Conservation (phyloP, 805 yeast genomes). For the Wickerhamiella shivajii region DNA sequence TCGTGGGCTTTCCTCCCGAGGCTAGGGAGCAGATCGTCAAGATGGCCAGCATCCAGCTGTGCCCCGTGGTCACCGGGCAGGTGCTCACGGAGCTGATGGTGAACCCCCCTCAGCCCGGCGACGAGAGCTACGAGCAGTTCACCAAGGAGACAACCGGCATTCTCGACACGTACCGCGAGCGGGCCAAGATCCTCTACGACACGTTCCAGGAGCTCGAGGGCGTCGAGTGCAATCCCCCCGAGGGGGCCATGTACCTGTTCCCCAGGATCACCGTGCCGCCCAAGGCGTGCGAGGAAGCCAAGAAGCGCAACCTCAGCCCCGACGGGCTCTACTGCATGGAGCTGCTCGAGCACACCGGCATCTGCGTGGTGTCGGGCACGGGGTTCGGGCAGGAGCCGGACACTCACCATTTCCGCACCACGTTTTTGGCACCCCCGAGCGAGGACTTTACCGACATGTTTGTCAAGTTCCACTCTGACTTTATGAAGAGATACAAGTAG, state of each 20-base stretch:
- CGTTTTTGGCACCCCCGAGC: conserved; percentile 86
- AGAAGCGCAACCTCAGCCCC: conserved; percentile 38
- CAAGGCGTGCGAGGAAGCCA: conserved; percentile 49
- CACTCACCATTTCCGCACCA: conserved; percentile 87
- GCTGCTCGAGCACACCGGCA: conserved; percentile 75
- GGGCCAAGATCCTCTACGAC: conserved; percentile 50
- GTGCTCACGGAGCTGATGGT: conserved; percentile 86
- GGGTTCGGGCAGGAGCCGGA: conserved; percentile 92
- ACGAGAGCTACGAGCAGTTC: conserved; percentile 56
- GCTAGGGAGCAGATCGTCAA: conserved; percentile 61
- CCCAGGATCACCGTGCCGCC: conserved; percentile 59
- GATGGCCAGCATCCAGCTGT: conserved; percentile 77
- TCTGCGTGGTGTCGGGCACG: conserved; percentile 93
- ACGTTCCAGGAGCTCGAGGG: conserved; percentile 72
- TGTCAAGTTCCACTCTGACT: conserved; percentile 62
- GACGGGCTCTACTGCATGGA: conserved; percentile 85
- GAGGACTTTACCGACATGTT: conserved; percentile 72
- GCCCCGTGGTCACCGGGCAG: conserved; percentile 94
- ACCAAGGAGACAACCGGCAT: conserved; percentile 46
- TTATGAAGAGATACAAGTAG: conserved; percentile 39
- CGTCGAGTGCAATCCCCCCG: conserved; percentile 73
- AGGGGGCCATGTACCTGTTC: conserved; percentile 97
- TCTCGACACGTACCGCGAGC: conserved; percentile 42
- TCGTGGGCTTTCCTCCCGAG: conserved; percentile 62
- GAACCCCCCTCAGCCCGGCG: conserved; percentile 74